Percentiles rank a stretch among this genome's conserved stretches.
Evolutionary conservation across 805 yeast genomes (phyloP).

Genomic region (Candida quercuum): DNA sequence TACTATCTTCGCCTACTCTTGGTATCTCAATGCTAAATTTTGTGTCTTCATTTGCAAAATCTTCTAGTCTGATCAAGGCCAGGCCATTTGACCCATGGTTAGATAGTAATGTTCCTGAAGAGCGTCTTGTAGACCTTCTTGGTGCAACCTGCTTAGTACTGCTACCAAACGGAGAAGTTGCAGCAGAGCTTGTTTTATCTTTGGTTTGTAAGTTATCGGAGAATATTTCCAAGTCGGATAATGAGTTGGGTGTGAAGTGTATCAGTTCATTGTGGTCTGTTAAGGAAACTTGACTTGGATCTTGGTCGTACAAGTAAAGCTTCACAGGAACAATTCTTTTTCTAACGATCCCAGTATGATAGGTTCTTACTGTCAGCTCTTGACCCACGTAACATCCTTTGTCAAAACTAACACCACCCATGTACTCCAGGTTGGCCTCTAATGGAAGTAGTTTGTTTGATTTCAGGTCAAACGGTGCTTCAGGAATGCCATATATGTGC

Average conservation of each 20-base stretch:
- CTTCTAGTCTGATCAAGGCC: conserved; percentile 50
- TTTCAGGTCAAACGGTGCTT: conserved; percentile 42
- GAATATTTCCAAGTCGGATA: conserved; percentile 16
- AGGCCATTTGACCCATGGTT: conserved; percentile 59
- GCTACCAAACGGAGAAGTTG: conserved; percentile 36
- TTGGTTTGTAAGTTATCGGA: conserved; percentile 13
- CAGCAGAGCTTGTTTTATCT: conserved; percentile 14
- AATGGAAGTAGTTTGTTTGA: conserved; percentile 64
- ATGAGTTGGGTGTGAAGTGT: conserved; percentile 4
- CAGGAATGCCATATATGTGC: conserved; percentile 45
- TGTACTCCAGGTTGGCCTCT: conserved; percentile 76
- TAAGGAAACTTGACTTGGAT: conserved; percentile 12
- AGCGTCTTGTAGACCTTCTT: conserved; percentile 27
- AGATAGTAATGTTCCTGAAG: conserved; percentile 58
- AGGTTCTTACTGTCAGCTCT: conserved; percentile 86
- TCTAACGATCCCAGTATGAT: conserved; percentile 75
- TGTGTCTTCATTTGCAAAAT: conserved; percentile 30
- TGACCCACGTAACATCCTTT: conserved; percentile 98
- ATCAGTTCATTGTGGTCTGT: neutral
- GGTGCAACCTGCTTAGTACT: neutral
- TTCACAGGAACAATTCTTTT: conserved; percentile 75
- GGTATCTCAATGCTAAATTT: conserved; percentile 26
- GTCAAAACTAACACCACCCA: conserved; percentile 73
- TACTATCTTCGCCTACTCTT: conserved; percentile 17
- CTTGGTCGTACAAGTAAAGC: conserved; percentile 14